Conservation (phyloP, 805 yeast species). For the Lipomyces chichibuensis region DNA sequence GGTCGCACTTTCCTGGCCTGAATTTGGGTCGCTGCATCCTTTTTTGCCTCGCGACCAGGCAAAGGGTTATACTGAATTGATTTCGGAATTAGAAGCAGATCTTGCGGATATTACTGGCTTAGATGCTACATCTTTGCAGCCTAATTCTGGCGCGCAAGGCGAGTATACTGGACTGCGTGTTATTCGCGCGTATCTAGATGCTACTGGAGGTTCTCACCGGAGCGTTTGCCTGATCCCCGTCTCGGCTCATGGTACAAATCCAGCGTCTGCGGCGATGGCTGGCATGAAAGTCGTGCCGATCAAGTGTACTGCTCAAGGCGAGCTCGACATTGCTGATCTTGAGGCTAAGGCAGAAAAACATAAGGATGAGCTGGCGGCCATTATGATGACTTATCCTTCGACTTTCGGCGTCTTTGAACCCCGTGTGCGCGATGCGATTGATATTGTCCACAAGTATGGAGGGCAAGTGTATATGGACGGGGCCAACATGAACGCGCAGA, state of each 20-base stretch:
- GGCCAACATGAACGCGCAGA: slow-evolving; percentile 99
- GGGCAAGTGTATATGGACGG: slow-evolving; percentile 98
- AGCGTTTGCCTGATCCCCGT: slow-evolving; percentile 93
- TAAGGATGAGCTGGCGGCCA: slow-evolving; percentile 74
- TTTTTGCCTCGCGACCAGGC: slow-evolving; percentile 90
- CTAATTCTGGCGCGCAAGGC: slow-evolving; percentile 98
- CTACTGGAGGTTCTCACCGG: slow-evolving; percentile 71
- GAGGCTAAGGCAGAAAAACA: slow-evolving; percentile 70
- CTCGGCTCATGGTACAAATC: slow-evolving; percentile 97
- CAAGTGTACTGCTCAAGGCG: slow-evolving; percentile 82
- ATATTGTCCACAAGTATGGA: slow-evolving; percentile 80
- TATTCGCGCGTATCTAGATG: slow-evolving; percentile 73
- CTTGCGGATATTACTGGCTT: slow-evolving; percentile 92
- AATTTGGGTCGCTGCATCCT: slow-evolving; percentile 85
- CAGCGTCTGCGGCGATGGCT: slow-evolving; percentile 98
- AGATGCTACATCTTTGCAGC: slow-evolving; percentile 87
- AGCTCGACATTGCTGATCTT: slow-evolving; percentile 79
- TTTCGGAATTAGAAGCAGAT: slow-evolving; percentile 77
- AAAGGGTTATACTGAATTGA: slow-evolving; percentile 77
- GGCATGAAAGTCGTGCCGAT: slow-evolving; percentile 93
- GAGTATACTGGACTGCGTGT: slow-evolving; percentile 93
- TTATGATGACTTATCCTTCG: slow-evolving; percentile 97
- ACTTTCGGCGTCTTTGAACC: slow-evolving; percentile 97
- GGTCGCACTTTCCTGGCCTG: slow-evolving; percentile 94
- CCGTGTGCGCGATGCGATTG: slow-evolving; percentile 79